Conservation (phyloP, 345 rosid genomes). For the Syzygium aqueum region DNA sequence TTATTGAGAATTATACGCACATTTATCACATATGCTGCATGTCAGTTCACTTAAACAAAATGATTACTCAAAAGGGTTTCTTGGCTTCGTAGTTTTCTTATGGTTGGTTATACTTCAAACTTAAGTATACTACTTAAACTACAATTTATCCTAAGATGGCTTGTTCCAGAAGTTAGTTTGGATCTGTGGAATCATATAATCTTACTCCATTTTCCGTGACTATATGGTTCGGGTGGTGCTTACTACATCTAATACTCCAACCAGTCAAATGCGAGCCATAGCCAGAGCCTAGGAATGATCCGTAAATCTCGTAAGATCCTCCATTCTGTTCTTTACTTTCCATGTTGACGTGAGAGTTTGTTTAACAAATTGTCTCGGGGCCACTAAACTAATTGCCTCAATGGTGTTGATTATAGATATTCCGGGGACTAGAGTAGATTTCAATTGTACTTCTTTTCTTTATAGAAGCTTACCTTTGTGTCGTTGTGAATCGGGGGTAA, state of each 20-base stretch:
- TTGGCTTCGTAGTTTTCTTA: neutral
- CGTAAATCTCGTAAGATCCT: constrained; percentile 66
- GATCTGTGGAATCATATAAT: neutral
- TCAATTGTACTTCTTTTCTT: neutral
- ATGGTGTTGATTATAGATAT: neutral
- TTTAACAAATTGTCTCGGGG: neutral
- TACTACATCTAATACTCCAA: constrained; percentile 79
- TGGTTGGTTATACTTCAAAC: neutral
- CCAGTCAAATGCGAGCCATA: constrained; percentile 64
- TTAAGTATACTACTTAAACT: neutral
- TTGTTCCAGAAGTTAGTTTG: neutral
- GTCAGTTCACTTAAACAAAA: neutral
- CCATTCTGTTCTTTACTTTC: neutral
- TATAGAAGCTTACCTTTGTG: neutral
- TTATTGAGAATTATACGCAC: neutral
- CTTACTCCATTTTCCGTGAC: neutral
- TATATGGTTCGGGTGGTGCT: constrained; percentile 54
- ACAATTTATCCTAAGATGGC: neutral
- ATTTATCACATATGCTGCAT: neutral
- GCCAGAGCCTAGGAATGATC: constrained; percentile 86
- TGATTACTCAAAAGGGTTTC: neutral
- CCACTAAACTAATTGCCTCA: neutral
- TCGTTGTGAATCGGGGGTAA: neutral
- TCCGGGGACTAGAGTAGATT: neutral
- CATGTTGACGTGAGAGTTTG: neutral